Evolutionary conservation across 2,329 filamentous ascomycete species (phyloP).

Genomic region (Arthrobotrys musiformis): DNA sequence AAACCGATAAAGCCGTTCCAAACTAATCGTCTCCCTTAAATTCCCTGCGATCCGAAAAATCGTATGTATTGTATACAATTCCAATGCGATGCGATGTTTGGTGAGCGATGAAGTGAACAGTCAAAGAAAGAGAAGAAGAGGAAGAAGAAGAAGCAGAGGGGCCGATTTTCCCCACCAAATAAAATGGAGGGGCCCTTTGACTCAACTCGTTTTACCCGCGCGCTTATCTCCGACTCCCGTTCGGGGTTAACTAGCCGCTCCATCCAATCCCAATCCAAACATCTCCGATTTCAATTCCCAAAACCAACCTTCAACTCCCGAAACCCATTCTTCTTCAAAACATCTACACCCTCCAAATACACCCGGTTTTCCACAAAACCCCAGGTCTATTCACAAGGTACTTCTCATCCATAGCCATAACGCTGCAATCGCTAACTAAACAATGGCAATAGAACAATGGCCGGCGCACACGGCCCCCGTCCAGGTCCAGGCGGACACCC

Average conservation of each 20-base stretch:
- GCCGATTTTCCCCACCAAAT: conserved; percentile 31
- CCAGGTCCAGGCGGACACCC: conserved; percentile 64
- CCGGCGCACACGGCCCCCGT: conserved; percentile 31
- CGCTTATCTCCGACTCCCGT: background rate
- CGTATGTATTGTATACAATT: background rate
- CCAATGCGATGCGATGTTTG: conserved; percentile 5
- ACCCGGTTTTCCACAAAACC: background rate
- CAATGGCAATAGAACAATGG: conserved; percentile 25
- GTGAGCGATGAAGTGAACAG: background rate
- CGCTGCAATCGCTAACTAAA: background rate
- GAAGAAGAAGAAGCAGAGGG: conserved; percentile 6
- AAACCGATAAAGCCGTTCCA: too few species aligned
- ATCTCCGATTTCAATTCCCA: background rate
- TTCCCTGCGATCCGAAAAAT: background rate
- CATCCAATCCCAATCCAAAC: conserved; percentile 1
- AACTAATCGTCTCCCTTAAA: too few species aligned
- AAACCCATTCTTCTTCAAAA: background rate
- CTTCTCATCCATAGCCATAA: too few species aligned
- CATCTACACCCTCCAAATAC: background rate
- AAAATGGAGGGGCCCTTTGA: conserved; percentile 35
- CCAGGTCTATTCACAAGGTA: background rate
- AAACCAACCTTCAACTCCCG: background rate
- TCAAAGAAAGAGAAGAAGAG: background rate
- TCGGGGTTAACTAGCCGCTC: conserved; percentile 7
- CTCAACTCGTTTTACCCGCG: conserved; percentile 22